These are phyloP conservation scores for Papiliotrema terrestris DNA, from an alignment of 1,284 basidiomycete genomes.

Conservation along the genomic window DNA sequence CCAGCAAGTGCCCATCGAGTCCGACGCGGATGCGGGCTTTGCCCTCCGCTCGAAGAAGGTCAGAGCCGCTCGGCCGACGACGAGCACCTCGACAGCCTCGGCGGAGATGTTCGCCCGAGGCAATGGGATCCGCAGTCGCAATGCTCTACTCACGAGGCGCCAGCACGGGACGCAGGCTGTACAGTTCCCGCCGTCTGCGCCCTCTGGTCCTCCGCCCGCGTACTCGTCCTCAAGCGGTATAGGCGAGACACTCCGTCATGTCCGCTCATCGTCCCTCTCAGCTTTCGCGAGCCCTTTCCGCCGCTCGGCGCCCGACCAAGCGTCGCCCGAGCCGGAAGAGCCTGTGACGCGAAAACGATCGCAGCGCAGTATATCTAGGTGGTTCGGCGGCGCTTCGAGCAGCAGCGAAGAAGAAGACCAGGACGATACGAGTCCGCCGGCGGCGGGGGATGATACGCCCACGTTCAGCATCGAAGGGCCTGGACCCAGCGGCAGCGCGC, in stretches of 20 bases:
- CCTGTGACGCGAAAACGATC: constrained; percentile 14
- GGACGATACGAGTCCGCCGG: background rate
- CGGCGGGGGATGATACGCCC: constrained; percentile 5
- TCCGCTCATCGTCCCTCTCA: constrained; percentile 26
- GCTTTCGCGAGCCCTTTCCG: constrained; percentile 20
- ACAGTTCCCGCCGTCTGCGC: no score
- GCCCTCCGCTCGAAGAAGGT: constrained; percentile 22
- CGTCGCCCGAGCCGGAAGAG: background rate
- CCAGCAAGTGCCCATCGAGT: constrained; percentile 46
- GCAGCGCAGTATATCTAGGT: constrained; percentile 30
- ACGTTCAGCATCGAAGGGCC: background rate
- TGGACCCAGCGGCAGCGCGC: background rate
- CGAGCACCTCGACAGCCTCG: background rate
- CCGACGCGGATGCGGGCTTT: constrained; percentile 47
- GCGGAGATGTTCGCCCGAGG: background rate
- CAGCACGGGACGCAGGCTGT: no score
- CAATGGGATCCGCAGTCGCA: background rate
- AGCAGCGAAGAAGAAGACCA: constrained; percentile 17
- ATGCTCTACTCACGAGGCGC: no score
- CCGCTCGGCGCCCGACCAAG: constrained; percentile 4
- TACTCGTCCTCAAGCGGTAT: constrained; percentile 11
- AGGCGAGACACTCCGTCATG: constrained; percentile 35
- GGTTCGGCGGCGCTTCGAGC: constrained; percentile 30
- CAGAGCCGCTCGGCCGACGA: background rate
- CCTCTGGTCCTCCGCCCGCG: background rate